Percentiles rank a stretch among this genome's conserved stretches.
Evolutionary conservation across 2,329 filamentous ascomycete genomes (phyloP).

Genomic region (Ceratocystis huliohia): DNA sequence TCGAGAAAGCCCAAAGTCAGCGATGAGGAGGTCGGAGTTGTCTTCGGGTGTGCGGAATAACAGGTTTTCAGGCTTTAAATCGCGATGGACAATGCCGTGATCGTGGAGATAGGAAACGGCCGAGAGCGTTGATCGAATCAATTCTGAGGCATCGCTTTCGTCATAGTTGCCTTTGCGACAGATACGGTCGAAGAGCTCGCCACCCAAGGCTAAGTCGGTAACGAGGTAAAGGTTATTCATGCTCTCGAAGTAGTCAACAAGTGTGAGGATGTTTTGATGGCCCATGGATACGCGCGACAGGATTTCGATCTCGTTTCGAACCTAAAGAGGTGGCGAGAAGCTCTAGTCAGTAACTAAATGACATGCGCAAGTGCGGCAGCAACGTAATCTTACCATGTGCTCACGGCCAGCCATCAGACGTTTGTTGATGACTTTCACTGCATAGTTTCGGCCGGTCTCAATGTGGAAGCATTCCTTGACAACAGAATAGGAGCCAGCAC

Average conservation of each 20-base stretch:
- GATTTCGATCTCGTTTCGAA: constrained; percentile 95
- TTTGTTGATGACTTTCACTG: constrained; percentile 99
- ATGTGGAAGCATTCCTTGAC: constrained; percentile 99
- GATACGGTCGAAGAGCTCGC: constrained; percentile 95
- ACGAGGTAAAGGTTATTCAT: constrained; percentile 99
- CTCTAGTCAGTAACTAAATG: neutral
- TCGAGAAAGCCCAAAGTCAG: constrained; percentile 86
- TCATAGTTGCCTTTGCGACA: constrained; percentile 98
- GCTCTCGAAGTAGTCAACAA: constrained; percentile 98
- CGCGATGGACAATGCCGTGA: constrained; percentile 95
- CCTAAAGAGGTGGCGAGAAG: constrained; percentile 36
- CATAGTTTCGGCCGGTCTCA: constrained; percentile 94
- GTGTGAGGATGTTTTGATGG: constrained; percentile 91
- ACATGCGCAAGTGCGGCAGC: neutral
- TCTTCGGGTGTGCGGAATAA: constrained; percentile 95
- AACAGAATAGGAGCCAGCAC: constrained; percentile 92
- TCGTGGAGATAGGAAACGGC: constrained; percentile 98
- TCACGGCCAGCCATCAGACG: constrained; percentile 91
- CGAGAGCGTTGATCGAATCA: constrained; percentile 86
- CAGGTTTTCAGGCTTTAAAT: constrained; percentile 93
- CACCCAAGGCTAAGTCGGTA: constrained; percentile 88
- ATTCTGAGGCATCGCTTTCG: constrained; percentile 88
- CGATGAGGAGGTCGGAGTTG: constrained; percentile 91
- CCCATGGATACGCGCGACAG: constrained; percentile 98
- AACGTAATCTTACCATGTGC: constrained; percentile 63